A percentile compares a stretch with the other conserved stretches of the same genome.
These are phyloP conservation scores for Amanita fuliginea DNA, from an alignment of 768 basidiomycete genomes.

Conservation along the genomic window DNA sequence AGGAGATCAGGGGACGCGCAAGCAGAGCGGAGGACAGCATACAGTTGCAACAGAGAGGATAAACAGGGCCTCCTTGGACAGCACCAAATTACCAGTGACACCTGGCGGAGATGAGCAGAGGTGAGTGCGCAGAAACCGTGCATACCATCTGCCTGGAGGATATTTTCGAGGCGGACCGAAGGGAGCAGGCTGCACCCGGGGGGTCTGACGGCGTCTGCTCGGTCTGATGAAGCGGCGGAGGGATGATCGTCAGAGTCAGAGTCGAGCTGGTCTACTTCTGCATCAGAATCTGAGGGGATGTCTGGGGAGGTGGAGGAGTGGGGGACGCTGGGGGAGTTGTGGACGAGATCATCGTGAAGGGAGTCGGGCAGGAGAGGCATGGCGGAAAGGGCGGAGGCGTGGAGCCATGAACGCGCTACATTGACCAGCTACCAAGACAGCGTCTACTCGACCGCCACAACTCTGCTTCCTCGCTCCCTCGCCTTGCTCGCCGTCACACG, in stretches of 20 bases:
- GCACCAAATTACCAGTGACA: slow-evolving; percentile 46
- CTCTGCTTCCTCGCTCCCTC: slow-evolving; percentile 44
- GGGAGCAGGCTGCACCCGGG: slow-evolving; percentile 65
- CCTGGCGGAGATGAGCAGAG: slow-evolving; percentile 23
- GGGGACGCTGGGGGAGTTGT: slow-evolving; percentile 5
- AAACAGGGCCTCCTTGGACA: slow-evolving; percentile 71
- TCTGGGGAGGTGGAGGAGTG: slow-evolving; percentile 12
- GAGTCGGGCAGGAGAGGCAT: background rate
- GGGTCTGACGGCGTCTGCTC: slow-evolving; percentile 22
- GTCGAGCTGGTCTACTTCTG: slow-evolving; percentile 58
- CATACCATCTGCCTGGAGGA: slow-evolving; percentile 70
- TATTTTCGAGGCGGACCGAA: slow-evolving; percentile 56
- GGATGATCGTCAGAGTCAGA: slow-evolving; percentile 36
- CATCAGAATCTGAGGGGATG: slow-evolving; percentile 39
- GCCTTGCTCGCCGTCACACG: slow-evolving; percentile 50
- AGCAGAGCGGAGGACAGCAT: slow-evolving; percentile 10
- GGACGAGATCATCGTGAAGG: background rate
- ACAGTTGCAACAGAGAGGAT: slow-evolving; percentile 72
- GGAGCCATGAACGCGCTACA: background rate
- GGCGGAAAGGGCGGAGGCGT: background rate
- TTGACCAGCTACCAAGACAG: background rate
- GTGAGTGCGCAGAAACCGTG: slow-evolving; percentile 5
- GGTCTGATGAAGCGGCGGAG: slow-evolving; percentile 13
- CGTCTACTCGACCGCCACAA: slow-evolving; percentile 28
- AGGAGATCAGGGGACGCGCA: slow-evolving; percentile 5